phyloP scores from a whole-genome alignment of 1,139 yeast species.

The Sugiyamaella xylanicola region DNA sequence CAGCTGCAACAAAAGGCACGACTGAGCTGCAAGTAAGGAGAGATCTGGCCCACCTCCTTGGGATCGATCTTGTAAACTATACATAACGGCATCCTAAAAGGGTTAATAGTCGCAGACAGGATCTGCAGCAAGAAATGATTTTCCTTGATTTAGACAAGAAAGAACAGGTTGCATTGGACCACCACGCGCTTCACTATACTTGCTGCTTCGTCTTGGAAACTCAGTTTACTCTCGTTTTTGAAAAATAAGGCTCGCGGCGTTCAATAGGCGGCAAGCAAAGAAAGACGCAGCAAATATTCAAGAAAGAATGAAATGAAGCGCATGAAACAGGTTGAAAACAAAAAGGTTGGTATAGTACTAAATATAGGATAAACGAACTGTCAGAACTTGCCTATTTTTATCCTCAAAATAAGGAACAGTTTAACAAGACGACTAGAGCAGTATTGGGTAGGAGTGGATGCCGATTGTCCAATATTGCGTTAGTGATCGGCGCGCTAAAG shows the following conservation, averaged over 20 bases:
- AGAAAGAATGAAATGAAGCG: too few relatives aligned
- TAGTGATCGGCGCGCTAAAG: conserved; percentile 8
- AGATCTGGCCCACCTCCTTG: not conserved
- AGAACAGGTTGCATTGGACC: not conserved
- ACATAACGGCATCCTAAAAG: conserved; percentile 3
- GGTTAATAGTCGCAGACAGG: not conserved
- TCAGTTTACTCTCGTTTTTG: too few relatives aligned
- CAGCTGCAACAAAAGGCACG: too few relatives aligned
- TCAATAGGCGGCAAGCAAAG: too few relatives aligned
- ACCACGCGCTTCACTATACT: not conserved
- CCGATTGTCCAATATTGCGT: not conserved
- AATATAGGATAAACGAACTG: not conserved
- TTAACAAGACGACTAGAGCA: not conserved
- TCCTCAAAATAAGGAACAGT: not conserved
- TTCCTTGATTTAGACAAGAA: not conserved
- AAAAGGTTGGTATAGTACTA: not conserved
- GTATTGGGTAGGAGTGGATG: conserved; percentile 6
- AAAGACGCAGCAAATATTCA: too few relatives aligned
- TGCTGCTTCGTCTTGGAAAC: too few relatives aligned
- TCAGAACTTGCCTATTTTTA: conserved; percentile 2
- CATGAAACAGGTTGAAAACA: too few relatives aligned
- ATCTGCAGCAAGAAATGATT: conserved; percentile 1
- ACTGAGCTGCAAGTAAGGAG: too few relatives aligned
- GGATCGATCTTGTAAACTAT: conserved; percentile 1
- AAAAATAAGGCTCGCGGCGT: too few relatives aligned